phyloP scores from a whole-genome alignment of 202 grass and related monocot species.

The Thinopyrum obtusiflorum region DNA sequence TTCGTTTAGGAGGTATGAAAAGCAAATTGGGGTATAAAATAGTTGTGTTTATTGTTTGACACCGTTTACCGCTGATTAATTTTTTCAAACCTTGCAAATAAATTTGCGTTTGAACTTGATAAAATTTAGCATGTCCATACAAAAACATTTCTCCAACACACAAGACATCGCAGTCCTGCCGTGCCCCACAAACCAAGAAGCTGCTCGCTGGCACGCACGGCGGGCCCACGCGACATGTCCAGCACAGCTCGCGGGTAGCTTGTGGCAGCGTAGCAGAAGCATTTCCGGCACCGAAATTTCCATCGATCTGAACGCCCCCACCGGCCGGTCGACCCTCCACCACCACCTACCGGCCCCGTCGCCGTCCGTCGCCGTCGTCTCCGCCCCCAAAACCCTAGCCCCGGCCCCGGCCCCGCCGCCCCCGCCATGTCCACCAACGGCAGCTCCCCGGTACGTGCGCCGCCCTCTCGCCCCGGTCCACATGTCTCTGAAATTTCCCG shows the following conservation, averaged over 20 bases:
- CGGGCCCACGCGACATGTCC: slow-evolving; percentile 38
- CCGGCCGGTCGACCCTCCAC: slow-evolving; percentile 47
- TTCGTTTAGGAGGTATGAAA: too few relatives aligned
- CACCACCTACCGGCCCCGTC: slow-evolving; percentile 14
- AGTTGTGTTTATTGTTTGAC: too few relatives aligned
- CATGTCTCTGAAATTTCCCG: not conserved
- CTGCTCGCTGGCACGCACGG: slow-evolving; percentile 11
- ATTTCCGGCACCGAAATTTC: slow-evolving; percentile 31
- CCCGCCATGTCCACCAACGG: slow-evolving; percentile 76
- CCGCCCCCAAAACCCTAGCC: slow-evolving; percentile 38
- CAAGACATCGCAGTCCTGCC: not conserved
- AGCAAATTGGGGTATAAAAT: too few relatives aligned
- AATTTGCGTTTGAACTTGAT: too few relatives aligned
- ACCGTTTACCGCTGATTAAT: too few relatives aligned
- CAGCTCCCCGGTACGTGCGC: slow-evolving; percentile 58
- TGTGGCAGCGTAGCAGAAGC: slow-evolving; percentile 23
- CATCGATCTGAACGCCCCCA: slow-evolving; percentile 48
- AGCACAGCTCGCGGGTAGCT: slow-evolving; percentile 32
- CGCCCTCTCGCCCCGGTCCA: not conserved
- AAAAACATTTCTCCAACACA: not conserved
- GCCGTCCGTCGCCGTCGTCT: not conserved
- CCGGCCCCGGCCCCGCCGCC: not conserved
- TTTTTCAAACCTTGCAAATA: too few relatives aligned
- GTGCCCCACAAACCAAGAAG: slow-evolving; percentile 18
- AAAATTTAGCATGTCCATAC: too few relatives aligned